These are phyloP conservation scores for Ocimum tenuiflorum DNA, from an alignment of 257 asterid species.

Conservation along the genomic window DNA sequence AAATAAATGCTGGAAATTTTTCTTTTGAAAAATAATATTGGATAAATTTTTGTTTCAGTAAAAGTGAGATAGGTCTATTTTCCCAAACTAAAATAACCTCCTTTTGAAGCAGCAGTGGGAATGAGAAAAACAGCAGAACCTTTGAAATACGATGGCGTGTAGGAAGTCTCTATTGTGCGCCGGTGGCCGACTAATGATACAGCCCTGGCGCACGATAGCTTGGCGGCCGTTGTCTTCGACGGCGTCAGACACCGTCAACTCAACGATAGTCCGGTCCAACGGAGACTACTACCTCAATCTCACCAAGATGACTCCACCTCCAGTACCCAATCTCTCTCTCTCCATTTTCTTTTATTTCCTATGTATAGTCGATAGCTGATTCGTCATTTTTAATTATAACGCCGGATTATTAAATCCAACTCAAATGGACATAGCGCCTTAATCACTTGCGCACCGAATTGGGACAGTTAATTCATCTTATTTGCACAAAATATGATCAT, in stretches of 20 bases:
- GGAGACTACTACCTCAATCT: constrained; percentile 78
- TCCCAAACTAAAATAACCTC: too few relatives aligned
- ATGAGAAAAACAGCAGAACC: background rate
- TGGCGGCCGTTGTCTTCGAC: constrained; percentile 35
- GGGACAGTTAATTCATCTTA: too few relatives aligned
- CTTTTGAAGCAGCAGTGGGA: background rate
- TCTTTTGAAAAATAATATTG: too few relatives aligned
- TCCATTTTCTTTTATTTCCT: background rate
- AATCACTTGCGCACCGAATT: too few relatives aligned
- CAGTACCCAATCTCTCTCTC: constrained; percentile 32
- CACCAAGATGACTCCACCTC: constrained; percentile 88
- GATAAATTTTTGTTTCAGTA: too few relatives aligned
- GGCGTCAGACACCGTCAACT: constrained; percentile 49
- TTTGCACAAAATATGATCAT: background rate
- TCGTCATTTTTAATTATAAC: too few relatives aligned
- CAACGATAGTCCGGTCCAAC: constrained; percentile 76
- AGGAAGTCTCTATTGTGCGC: constrained; percentile 38
- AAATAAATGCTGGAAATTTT: too few relatives aligned
- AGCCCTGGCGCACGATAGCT: constrained; percentile 35
- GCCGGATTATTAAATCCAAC: too few relatives aligned
- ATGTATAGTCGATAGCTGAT: too few relatives aligned
- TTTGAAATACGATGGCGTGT: constrained; percentile 33
- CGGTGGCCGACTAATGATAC: constrained; percentile 28
- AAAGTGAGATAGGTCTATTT: too few relatives aligned
- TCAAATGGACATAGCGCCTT: too few relatives aligned